Base-by-base conservation (phyloP, 345 rosid genomes). In the Citrus unshiu region DNA sequence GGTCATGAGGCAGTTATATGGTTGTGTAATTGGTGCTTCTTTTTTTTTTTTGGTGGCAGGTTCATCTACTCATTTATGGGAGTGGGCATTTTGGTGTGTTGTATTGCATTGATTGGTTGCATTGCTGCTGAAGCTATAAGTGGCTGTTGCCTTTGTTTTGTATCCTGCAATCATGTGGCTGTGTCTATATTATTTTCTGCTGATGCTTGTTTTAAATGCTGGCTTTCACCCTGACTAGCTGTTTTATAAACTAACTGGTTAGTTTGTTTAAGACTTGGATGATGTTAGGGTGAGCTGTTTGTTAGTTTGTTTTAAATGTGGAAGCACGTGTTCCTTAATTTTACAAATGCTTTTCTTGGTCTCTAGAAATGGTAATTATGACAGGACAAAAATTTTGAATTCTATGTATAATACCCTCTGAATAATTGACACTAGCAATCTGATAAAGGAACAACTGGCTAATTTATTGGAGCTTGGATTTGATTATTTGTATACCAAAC, bases 51-150 rank as follows among this genome's bases (percentile, higher is more conserved):
- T 79, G 43, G 40, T 87, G 86, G 83, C 92, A 96, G 98, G 99
- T 96, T 96, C 84, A 96, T 96, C 79, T 93, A 96, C 86, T 90
- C 93, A 32, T 96, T 94, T 77, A 91, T 96, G 95, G 95, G 92
- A 57, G 87, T 94, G 83, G 98, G 98, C 56, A 78, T 93, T 65
- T 89, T 88, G 83, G 76, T 94, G 70, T 90, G 98, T 79, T 83
- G 92, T 76, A 71, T 90, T 77, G 86, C 91, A 54, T 72, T 91
- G 77, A 90, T 93, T 14, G 99, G 99, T 68, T 96, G 95, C 89
- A 89, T 92, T 40, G 98, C 98, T 68, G 98, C 98, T 80, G 98
- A 93, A 86, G 85, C 95, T 58, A 86, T 94, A 68, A 86, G 81
- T 79, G 92, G 97, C 80, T 91, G 97, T 78, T 93, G 97, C 91